Evolutionary conservation across 768 basidiomycete species (phyloP).

Genomic region (Boletus barrowsii): DNA sequence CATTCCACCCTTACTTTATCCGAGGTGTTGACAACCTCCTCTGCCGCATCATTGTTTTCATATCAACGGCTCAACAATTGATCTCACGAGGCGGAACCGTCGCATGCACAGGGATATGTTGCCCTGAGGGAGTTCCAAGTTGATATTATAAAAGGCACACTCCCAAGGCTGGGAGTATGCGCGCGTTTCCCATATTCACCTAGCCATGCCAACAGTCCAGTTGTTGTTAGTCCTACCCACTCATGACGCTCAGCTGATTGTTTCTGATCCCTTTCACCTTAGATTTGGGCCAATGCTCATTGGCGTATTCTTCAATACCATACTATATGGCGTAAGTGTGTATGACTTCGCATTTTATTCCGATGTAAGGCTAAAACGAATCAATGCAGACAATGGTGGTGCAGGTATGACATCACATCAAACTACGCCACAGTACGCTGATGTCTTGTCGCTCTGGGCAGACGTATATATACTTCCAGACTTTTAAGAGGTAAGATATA

Average conservation of each 20-base stretch:
- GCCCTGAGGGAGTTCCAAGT: background rate
- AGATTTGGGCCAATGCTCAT: slow-evolving; percentile 33
- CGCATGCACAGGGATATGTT: background rate
- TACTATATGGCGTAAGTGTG: slow-evolving; percentile 15
- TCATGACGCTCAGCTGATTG: background rate
- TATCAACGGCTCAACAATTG: background rate
- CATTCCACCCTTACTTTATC: background rate
- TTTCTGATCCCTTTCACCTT: slow-evolving; percentile 36
- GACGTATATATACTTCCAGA: slow-evolving; percentile 46
- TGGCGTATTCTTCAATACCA: slow-evolving; percentile 16
- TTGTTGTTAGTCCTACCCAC: background rate
- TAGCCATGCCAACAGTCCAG: background rate
- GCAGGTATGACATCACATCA: slow-evolving; percentile 8
- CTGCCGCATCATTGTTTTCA: background rate
- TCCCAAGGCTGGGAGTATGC: background rate
- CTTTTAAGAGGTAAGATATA: slow-evolving; percentile 35
- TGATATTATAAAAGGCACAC: background rate
- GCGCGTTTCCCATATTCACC: background rate
- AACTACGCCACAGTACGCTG: background rate
- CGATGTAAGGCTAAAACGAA: background rate
- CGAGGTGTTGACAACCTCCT: background rate
- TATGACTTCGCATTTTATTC: background rate
- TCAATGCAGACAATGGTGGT: slow-evolving; percentile 6
- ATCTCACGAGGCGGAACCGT: slow-evolving; percentile 1
- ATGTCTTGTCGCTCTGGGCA: slow-evolving; percentile 21